Percentiles rank a stretch among this genome's conserved stretches.
Conservation (phyloP, 148 eudicot genomes). For the Limonium bicolor region DNA sequence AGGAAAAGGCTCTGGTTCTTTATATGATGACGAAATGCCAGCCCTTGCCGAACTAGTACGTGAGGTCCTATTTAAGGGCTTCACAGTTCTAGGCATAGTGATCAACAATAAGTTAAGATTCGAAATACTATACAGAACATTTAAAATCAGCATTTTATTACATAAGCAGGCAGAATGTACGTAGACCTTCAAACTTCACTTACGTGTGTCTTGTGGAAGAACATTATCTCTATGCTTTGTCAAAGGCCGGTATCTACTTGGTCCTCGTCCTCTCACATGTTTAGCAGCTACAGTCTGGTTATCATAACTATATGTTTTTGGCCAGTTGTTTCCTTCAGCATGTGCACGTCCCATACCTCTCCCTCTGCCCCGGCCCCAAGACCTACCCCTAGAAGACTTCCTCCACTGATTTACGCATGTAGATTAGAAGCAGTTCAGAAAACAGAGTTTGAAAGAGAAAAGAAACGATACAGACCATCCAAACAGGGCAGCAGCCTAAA, state of each 20-base stretch:
- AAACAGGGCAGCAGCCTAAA: background rate
- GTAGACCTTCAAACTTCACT: conserved; percentile 14
- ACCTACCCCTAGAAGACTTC: conserved; percentile 48
- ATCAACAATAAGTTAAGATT: background rate
- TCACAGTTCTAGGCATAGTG: conserved; percentile 23
- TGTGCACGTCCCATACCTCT: conserved; percentile 43
- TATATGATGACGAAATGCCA: conserved; percentile 20
- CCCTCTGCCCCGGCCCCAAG: conserved; percentile 57
- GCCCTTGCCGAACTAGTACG: conserved; percentile 27
- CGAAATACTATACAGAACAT: background rate
- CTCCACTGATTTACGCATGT: conserved; percentile 29
- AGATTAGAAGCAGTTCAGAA: conserved; percentile 2
- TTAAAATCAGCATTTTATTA: background rate
- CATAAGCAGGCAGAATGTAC: background rate
- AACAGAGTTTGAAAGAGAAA: background rate
- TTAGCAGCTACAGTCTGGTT: conserved; percentile 39
- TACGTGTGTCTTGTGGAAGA: conserved; percentile 45
- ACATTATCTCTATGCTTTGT: conserved; percentile 32
- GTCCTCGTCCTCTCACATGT: conserved; percentile 77
- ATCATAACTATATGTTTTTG: conserved; percentile 18
- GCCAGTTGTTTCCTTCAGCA: conserved; percentile 32
- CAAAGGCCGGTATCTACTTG: conserved; percentile 61
- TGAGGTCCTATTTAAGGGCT: conserved; percentile 34
- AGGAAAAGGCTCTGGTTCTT: conserved; percentile 26
- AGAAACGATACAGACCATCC: background rate